Conservation (phyloP, 345 rosid species). For the Linum lewisii region DNA sequence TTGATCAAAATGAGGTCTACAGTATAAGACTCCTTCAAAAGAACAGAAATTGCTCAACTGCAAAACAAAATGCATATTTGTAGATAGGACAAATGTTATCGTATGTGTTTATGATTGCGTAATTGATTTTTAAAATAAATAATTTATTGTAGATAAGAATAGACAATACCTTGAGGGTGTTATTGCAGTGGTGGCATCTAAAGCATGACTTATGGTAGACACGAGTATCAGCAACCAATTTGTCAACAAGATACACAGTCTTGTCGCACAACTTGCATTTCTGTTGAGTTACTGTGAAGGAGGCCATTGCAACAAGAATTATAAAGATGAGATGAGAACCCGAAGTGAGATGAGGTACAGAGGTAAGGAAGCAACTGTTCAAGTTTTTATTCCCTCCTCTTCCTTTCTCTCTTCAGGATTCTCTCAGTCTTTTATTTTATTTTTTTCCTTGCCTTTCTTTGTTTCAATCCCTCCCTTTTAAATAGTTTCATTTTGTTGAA, state of each 20-base stretch:
- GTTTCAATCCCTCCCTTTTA: no score
- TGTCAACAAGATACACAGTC: slow-evolving; percentile 78
- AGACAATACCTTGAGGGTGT: slow-evolving; percentile 53
- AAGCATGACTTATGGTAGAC: slow-evolving; percentile 87
- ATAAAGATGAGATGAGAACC: not conserved
- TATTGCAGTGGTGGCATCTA: slow-evolving; percentile 90
- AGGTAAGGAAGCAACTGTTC: not conserved
- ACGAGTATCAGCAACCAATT: slow-evolving; percentile 69
- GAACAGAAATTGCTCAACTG: slow-evolving; percentile 57
- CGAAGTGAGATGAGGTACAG: not conserved
- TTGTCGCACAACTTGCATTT: slow-evolving; percentile 87
- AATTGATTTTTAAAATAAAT: not conserved
- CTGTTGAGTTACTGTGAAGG: slow-evolving; percentile 86
- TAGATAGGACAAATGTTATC: no score
- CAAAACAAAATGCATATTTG: slow-evolving; percentile 10
- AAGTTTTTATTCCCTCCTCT: no score
- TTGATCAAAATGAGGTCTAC: slow-evolving; percentile 79
- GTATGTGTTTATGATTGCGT: no score
- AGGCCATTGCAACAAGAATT: slow-evolving; percentile 19
- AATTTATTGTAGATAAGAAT: not conserved
- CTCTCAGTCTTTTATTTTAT: no score
- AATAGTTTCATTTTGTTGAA: no score
- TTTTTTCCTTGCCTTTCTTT: no score
- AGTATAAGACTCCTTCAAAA: slow-evolving; percentile 62
- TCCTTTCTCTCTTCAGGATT: no score